These are phyloP conservation scores for Stagonosporopsis chrysanthemi DNA, from an alignment of 2,329 filamentous ascomycete genomes.

Conservation along the genomic window DNA sequence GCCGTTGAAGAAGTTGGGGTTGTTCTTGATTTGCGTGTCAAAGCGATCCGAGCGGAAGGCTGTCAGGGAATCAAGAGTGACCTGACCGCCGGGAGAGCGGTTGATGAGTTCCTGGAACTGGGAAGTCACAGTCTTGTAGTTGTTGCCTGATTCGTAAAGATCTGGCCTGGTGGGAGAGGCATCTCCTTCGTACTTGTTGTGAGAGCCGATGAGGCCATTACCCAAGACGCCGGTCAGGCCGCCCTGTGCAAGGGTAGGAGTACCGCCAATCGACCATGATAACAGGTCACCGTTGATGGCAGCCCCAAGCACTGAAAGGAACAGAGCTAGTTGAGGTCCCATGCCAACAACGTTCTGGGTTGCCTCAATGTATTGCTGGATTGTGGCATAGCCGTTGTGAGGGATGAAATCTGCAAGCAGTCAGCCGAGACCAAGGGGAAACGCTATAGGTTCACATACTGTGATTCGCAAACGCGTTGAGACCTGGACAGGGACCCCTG, in stretches of 20 bases:
- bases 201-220: constrained; percentile 30
- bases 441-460: constrained; percentile 15
- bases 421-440: too few relatives aligned
- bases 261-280: constrained; percentile 34
- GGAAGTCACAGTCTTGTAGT: constrained; percentile 27
- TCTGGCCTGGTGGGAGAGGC: constrained; percentile 34
- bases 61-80: constrained; percentile 32
- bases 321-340: constrained; percentile 23
- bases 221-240: constrained; percentile 27
- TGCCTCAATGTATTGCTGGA: constrained; percentile 32
- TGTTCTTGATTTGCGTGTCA: constrained; percentile 27
- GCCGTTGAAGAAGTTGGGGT: constrained; percentile 35
- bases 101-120: constrained; percentile 35
- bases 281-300: constrained; percentile 31
- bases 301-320: constrained; percentile 29
- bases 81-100: constrained; percentile 29
- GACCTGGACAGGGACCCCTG: constrained; percentile 35
- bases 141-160: constrained; percentile 33
- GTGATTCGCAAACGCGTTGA: constrained; percentile 37
- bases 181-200: constrained; percentile 38
- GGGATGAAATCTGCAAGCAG: constrained; percentile 26
- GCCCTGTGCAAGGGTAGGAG: constrained; percentile 29
- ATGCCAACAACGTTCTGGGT: constrained; percentile 33
- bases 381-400: constrained; percentile 31
- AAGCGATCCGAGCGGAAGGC: constrained; percentile 30